A percentile compares a stretch with the other conserved stretches of the same genome.
These are phyloP conservation scores for Podosphaera xanthii DNA, from an alignment of 2,329 filamentous ascomycete species.

Conservation along the genomic window DNA sequence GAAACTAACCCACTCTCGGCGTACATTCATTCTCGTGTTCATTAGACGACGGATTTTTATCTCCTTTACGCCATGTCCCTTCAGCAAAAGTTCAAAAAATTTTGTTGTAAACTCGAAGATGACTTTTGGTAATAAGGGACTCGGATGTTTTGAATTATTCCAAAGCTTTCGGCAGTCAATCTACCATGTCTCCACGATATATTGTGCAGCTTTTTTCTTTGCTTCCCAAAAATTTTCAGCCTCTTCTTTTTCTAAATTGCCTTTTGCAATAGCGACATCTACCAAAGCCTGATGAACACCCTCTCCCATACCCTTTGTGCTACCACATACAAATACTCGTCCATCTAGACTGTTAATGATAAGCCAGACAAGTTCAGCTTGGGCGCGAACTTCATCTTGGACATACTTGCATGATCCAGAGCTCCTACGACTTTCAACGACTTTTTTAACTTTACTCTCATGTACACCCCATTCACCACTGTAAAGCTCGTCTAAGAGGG, in stretches of 20 bases:
- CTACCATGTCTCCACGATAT: slow-evolving; percentile 67
- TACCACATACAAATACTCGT: slow-evolving; percentile 87
- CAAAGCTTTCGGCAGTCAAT: background rate
- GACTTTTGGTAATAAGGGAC: too few relatives aligned
- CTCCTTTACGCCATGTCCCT: too few relatives aligned
- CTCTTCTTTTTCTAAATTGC: slow-evolving; percentile 60
- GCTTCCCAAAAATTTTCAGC: slow-evolving; percentile 72
- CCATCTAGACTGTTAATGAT: slow-evolving; percentile 93
- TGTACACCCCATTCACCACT: slow-evolving; percentile 89
- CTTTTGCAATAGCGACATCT: slow-evolving; percentile 82
- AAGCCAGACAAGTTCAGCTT: slow-evolving; percentile 95
- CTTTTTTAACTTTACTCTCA: slow-evolving; percentile 64
- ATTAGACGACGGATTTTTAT: too few relatives aligned
- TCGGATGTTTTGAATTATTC: too few relatives aligned
- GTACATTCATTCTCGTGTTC: too few relatives aligned
- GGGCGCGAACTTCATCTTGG: slow-evolving; percentile 77
- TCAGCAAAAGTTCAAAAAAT: too few relatives aligned
- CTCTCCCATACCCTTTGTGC: slow-evolving; percentile 90
- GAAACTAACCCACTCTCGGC: too few relatives aligned
- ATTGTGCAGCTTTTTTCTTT: slow-evolving; percentile 84
- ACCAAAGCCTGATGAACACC: slow-evolving; percentile 75
- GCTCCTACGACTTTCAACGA: slow-evolving; percentile 52
- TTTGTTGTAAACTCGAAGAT: too few relatives aligned
- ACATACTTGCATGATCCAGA: slow-evolving; percentile 54
- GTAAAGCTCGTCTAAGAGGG: slow-evolving; percentile 85